Conservation (phyloP, 306 rosid genomes). For the Rosa persica region DNA sequence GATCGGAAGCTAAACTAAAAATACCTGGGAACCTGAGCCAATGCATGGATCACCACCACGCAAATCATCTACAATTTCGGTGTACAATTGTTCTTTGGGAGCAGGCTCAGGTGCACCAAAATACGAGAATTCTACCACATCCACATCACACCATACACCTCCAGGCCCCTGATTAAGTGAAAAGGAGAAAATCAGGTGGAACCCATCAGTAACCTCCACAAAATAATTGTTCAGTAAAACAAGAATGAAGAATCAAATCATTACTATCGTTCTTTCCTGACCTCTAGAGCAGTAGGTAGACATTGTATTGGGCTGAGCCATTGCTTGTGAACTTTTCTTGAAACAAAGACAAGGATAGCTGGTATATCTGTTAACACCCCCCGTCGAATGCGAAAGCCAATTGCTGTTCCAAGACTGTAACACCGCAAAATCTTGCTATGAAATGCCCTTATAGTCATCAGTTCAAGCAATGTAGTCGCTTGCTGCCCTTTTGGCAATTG, state of each 20-base stretch:
- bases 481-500: constrained; percentile 91
- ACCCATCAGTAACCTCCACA: not conserved
- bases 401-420: constrained; percentile 96
- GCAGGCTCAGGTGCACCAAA: constrained; percentile 99
- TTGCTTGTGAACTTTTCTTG: constrained; percentile 98
- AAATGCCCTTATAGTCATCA: constrained; percentile 97
- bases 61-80: constrained; percentile 88
- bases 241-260: constrained; percentile 22
- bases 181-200: constrained; percentile 8
- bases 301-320: constrained; percentile 99
- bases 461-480: constrained; percentile 92
- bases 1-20: constrained; percentile 19
- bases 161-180: constrained; percentile 85
- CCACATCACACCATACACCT: constrained; percentile 99
- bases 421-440: constrained; percentile 99
- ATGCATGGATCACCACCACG: constrained; percentile 94
- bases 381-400: constrained; percentile 87
- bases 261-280: constrained; percentile 26
- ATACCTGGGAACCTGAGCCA: constrained; percentile 98
- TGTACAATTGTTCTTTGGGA: constrained; percentile 90
- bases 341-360: constrained; percentile 95
- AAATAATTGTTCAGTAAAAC: not conserved
- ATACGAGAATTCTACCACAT: constrained; percentile 95
- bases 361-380: constrained; percentile 93
- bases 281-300: constrained; percentile 96